Percentiles rank a stretch among this genome's conserved stretches.
Conservation (phyloP, 345 rosid species). For the Theobroma cacao region DNA sequence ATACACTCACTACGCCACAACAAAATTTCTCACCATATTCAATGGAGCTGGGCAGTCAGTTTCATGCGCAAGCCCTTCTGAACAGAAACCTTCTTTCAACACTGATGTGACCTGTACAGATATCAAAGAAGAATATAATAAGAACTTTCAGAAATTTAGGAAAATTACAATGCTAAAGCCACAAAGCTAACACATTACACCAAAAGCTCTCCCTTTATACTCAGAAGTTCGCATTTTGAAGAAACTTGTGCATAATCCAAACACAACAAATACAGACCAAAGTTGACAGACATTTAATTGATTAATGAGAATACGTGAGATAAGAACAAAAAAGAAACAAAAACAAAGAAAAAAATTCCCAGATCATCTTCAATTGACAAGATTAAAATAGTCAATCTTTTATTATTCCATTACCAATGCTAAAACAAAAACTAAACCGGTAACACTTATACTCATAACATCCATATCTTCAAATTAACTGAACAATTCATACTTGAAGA, state of each 20-base stretch:
- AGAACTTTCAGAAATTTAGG: neutral
- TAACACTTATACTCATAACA: neutral
- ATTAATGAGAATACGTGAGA: neutral
- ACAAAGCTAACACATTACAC: neutral
- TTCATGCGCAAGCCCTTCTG: slow-evolving; percentile 17
- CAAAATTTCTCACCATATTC: slow-evolving; percentile 14
- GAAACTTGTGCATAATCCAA: neutral
- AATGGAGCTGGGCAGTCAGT: neutral
- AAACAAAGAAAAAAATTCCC: neutral
- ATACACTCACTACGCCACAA: neutral
- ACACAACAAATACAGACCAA: neutral
- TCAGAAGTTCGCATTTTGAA: neutral
- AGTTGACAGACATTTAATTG: neutral
- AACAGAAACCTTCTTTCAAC: neutral
- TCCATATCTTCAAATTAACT: neutral
- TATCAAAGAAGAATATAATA: neutral
- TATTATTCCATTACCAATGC: neutral
- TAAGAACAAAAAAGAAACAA: neutral
- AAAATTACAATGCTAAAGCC: neutral
- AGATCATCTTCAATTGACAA: neutral
- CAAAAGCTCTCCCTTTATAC: neutral
- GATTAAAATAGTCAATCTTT: neutral
- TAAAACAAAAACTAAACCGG: neutral
- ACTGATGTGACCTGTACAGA: slow-evolving; percentile 3
- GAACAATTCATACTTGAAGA: neutral